Evolutionary conservation across 2,329 filamentous ascomycete genomes (phyloP), one percentile per base, ranked within the genome.

Genomic region (Diaporthe helianthi): DNA sequence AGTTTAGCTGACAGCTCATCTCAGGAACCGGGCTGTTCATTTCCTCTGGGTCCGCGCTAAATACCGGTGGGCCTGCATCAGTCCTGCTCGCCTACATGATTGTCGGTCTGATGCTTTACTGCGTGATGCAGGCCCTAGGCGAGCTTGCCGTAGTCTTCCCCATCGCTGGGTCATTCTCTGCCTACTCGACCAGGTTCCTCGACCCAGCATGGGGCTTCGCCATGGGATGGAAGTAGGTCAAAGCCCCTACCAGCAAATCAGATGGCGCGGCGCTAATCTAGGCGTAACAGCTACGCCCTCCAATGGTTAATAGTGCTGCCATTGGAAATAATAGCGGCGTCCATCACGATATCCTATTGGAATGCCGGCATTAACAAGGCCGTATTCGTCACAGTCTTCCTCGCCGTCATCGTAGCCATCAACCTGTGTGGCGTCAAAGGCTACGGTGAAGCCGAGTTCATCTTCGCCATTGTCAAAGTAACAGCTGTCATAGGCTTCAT

Each of bases 201-300:
- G 94, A 98, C 76, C 95, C 94, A 1, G 94, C 94, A 0, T 97
- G 93, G 93, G 94, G 94, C 0, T 97, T 97, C 77, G 93, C 93
- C 55, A 97, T 97, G 92, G 94, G 93, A 19, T 97, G 93, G 93
- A 97, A 97, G 86, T 92, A 79, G 79, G 88, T 85, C 36, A n/a
- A 15, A 44, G 17, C 38, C 46, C 4, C 49, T 31, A 24, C 38
- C 61, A n/a, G 64, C 36, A 64, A 12, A 58, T 53, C 2, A 17
- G 26, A 24, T 17, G n/a, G 29, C 41, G 12, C 49, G 17, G 12
- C 67, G 44, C 58, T 74, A 49, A 75, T 33, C 13, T 2, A 13
- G 58, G 5, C 5, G 12, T 9, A 49, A 61, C 74, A 93, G 90
- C 76, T 97, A 97, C 78, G 93, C 92, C 5, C 79, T 97, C 73